A percentile compares a stretch with the other conserved stretches of the same genome.
Conservation (phyloP, 73 alveolate genomes). For the Paramecium bursaria region DNA sequence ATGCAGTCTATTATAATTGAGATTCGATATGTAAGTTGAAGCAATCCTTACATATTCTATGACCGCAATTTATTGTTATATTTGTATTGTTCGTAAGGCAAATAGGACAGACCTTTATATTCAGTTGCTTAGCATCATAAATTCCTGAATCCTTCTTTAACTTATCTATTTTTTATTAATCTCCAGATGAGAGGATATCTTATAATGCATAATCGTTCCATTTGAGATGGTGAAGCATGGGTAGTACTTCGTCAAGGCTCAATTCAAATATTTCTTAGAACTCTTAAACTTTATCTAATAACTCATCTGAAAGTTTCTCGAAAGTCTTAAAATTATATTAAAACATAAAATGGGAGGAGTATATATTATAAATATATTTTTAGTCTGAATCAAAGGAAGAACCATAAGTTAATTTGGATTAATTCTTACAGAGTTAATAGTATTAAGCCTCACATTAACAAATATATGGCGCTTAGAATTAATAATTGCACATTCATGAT, state of each 20-base stretch:
- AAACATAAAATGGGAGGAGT: constrained; percentile 21
- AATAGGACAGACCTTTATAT: constrained; percentile 8
- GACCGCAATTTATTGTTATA: background rate
- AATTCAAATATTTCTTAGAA: constrained; percentile 25
- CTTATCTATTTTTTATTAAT: background rate
- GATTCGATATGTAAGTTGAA: background rate
- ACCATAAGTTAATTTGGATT: background rate
- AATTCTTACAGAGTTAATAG: constrained; percentile 26
- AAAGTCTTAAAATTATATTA: background rate
- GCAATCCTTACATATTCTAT: background rate
- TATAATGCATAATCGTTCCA: constrained; percentile 62
- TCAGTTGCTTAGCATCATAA: background rate
- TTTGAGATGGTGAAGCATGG: background rate
- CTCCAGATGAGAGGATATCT: constrained; percentile 2
- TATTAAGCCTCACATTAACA: background rate
- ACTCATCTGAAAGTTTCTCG: background rate
- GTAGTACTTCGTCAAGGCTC: background rate
- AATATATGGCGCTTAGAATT: background rate
- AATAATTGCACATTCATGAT: background rate
- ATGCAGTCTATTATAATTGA: background rate
- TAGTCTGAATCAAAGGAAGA: constrained; percentile 16
- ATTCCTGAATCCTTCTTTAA: background rate
- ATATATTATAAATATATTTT: too few species aligned
- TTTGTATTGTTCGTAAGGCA: background rate
- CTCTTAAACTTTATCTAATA: background rate